Evolutionary conservation across 2,329 filamentous ascomycete species (phyloP).

Genomic region (Colletotrichum camelliae): DNA sequence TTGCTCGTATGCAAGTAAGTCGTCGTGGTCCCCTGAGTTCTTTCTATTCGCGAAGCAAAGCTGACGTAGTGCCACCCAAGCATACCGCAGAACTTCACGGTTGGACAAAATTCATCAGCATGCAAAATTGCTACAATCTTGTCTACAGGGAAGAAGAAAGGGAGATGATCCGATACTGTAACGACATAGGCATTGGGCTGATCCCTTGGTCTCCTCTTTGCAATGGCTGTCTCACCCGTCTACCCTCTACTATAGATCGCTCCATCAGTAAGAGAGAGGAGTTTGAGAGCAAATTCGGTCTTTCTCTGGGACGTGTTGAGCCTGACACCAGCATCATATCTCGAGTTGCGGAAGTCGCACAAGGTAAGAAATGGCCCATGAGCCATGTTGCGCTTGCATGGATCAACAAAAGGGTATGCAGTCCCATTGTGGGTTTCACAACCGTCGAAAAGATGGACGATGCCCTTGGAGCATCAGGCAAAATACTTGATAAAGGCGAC

Average conservation of each 20-base stretch:
- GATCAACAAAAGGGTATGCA: constrained; percentile 56
- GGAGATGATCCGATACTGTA: neutral
- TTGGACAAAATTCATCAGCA: neutral
- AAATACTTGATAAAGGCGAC: constrained; percentile 61
- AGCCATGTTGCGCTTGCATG: constrained; percentile 68
- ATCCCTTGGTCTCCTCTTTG: neutral
- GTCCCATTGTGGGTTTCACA: constrained; percentile 66
- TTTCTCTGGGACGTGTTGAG: neutral
- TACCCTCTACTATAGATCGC: neutral
- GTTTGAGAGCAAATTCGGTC: neutral
- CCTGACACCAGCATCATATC: constrained; percentile 26
- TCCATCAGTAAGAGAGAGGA: neutral
- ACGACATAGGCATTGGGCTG: neutral
- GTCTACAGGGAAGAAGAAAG: neutral
- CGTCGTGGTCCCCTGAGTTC: neutral
- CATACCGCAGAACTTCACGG: neutral
- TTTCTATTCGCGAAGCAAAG: neutral
- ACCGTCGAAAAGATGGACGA: constrained; percentile 64
- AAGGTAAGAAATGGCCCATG: constrained; percentile 63
- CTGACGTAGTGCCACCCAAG: neutral
- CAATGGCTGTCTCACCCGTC: neutral
- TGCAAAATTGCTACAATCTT: neutral
- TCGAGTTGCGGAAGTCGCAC: constrained; percentile 56
- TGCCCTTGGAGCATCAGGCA: constrained; percentile 50
- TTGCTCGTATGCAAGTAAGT: neutral